Conservation (phyloP, 2,329 filamentous ascomycete genomes). For the Penicillium sp. region DNA sequence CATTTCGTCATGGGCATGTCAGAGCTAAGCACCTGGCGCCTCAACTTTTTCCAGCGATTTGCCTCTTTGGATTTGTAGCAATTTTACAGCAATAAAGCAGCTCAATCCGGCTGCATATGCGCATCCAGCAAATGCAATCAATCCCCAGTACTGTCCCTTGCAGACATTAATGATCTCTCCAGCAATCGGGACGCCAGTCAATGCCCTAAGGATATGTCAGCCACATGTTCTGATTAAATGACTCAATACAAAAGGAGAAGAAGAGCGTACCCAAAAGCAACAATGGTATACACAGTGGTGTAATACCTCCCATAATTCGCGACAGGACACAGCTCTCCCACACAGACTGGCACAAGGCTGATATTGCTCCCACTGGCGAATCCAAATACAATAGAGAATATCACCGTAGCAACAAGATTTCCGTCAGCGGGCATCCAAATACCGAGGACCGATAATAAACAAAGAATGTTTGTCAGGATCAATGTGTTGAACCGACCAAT, state of each 20-base stretch:
- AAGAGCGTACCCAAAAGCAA: constrained; percentile 25
- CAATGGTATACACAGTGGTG: constrained; percentile 36
- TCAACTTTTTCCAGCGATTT: constrained; percentile 2
- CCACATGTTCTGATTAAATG: background rate
- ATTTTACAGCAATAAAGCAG: constrained; percentile 14
- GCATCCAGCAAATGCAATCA: constrained; percentile 23
- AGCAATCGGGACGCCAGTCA: constrained; percentile 30
- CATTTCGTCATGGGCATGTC: constrained; percentile 11
- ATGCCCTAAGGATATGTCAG: constrained; percentile 18
- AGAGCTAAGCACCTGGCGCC: background rate
- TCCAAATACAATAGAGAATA: constrained; percentile 34
- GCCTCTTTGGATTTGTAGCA: constrained; percentile 8
- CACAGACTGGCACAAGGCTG: constrained; percentile 44
- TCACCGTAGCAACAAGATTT: constrained; percentile 19
- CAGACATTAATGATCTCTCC: constrained; percentile 32
- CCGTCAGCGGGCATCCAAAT: constrained; percentile 30
- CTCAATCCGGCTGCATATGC: constrained; percentile 18
- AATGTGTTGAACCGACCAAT: constrained; percentile 36
- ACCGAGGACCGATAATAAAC: constrained; percentile 25
- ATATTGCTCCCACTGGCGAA: constrained; percentile 43
- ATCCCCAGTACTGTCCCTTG: constrained; percentile 29
- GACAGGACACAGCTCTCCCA: constrained; percentile 48
- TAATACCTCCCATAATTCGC: constrained; percentile 45
- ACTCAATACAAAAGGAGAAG: background rate
- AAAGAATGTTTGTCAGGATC: constrained; percentile 28